Conservation (phyloP, 768 basidiomycete genomes). For the Pleurotus sapidus region DNA sequence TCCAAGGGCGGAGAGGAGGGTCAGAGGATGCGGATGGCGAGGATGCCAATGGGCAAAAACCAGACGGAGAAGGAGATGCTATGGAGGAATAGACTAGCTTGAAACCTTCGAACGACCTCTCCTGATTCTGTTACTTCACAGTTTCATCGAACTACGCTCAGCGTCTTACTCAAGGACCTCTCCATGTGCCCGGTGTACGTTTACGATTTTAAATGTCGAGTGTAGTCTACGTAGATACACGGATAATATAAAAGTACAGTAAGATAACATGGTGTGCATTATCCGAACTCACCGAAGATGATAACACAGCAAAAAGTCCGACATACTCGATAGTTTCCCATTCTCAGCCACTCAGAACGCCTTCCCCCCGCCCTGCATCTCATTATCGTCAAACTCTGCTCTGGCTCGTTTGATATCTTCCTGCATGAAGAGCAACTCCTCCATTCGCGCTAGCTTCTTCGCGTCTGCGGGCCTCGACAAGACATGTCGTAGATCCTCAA, state of each 20-base stretch:
- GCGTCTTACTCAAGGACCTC: too few species aligned
- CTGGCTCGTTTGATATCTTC: slow-evolving; percentile 90
- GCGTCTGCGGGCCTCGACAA: slow-evolving; percentile 85
- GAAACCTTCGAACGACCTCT: too few species aligned
- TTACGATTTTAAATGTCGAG: not conserved
- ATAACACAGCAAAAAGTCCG: not conserved
- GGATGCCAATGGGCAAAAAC: slow-evolving; percentile 20
- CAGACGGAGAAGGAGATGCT: slow-evolving; percentile 36
- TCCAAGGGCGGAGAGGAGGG: slow-evolving; percentile 46
- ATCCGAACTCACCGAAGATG: too few species aligned
- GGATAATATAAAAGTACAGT: too few species aligned
- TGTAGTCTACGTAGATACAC: not conserved
- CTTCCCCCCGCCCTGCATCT: not conserved
- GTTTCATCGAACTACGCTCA: too few species aligned
- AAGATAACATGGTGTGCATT: too few species aligned
- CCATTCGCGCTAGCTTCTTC: slow-evolving; percentile 89
- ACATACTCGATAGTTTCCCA: not conserved
- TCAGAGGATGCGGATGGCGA: slow-evolving; percentile 15
- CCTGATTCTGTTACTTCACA: too few species aligned
- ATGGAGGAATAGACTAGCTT: slow-evolving; percentile 60
- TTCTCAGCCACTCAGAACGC: not conserved
- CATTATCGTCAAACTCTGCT: slow-evolving; percentile 61
- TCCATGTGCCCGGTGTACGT: too few species aligned
- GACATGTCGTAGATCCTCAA: slow-evolving; percentile 82
- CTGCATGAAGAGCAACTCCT: slow-evolving; percentile 90